These are phyloP conservation scores for Pythium oligandrum DNA, from an alignment of 352 stramenopile species.

Conservation along the genomic window DNA sequence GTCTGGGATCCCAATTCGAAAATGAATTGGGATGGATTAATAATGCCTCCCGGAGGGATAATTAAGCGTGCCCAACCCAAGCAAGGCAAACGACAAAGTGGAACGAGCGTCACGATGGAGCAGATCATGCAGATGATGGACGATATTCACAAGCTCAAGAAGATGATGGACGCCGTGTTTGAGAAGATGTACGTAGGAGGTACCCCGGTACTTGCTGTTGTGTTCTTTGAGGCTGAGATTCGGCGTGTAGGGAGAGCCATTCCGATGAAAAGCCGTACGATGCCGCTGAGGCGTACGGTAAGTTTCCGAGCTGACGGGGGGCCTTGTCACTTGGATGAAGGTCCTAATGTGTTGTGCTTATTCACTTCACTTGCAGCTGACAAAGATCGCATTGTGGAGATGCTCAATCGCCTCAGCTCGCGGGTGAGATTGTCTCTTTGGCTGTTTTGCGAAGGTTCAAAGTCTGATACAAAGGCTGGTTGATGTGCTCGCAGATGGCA, in stretches of 20 bases:
- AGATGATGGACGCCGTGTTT: slow-evolving; percentile 87
- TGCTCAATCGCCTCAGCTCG: slow-evolving; percentile 84
- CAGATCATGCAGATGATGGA: slow-evolving; percentile 90
- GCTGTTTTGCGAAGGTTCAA: no score
- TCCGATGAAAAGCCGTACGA: slow-evolving; percentile 56
- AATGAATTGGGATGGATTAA: no score
- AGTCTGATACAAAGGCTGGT: no score
- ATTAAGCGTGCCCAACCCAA: no score
- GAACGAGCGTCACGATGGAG: slow-evolving; percentile 43
- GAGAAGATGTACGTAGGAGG: slow-evolving; percentile 65
- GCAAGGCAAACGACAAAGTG: no score
- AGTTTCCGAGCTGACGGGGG: not conserved
- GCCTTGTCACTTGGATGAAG: no score
- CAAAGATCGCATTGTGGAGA: slow-evolving; percentile 84
- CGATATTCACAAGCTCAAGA: slow-evolving; percentile 90
- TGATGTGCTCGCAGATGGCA: slow-evolving; percentile 45
- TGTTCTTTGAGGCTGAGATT: slow-evolving; percentile 2
- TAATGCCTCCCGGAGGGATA: no score
- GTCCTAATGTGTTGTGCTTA: no score
- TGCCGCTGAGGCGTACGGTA: slow-evolving; percentile 73
- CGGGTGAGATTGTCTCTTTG: slow-evolving; percentile 28
- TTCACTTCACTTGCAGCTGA: slow-evolving; percentile 37
- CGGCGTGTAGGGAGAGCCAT: slow-evolving; percentile 41
- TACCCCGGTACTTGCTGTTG: slow-evolving; percentile 7
- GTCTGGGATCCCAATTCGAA: no score